Conservation (phyloP, 345 rosid genomes). For the Lepidium sativum region DNA sequence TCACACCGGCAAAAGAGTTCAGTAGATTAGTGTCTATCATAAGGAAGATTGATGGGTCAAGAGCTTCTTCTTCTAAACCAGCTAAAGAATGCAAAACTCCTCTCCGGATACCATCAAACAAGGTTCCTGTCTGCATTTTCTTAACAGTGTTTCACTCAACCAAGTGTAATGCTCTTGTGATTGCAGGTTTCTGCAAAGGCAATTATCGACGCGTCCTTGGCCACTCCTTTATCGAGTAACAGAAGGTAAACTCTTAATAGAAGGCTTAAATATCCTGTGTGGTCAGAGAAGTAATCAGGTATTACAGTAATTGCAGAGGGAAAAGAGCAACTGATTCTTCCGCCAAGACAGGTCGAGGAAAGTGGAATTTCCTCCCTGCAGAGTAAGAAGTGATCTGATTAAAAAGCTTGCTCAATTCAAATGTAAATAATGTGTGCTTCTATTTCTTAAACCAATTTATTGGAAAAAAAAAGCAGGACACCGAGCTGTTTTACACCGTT, state of each 20-base stretch:
- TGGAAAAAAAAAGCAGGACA: conserved; percentile 37
- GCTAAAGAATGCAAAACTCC: conserved; percentile 58
- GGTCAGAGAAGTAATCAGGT: conserved; percentile 15
- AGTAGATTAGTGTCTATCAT: conserved; percentile 51
- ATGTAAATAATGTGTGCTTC: conserved; percentile 31
- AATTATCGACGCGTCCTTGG: conserved; percentile 30
- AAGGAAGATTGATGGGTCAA: conserved; percentile 53
- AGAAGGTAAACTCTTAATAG: conserved; percentile 33
- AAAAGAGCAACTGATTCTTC: conserved; percentile 35
- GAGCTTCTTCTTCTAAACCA: conserved; percentile 32
- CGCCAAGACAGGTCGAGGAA: conserved; percentile 45
- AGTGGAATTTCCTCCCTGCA: conserved; percentile 63
- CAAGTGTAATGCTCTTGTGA: conserved; percentile 8
- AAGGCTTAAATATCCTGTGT: neutral
- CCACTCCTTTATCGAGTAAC: conserved; percentile 50
- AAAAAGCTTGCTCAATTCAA: conserved; percentile 23
- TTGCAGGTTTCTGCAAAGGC: conserved; percentile 36
- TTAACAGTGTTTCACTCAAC: neutral
- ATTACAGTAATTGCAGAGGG: conserved; percentile 38
- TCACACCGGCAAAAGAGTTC: conserved; percentile 65
- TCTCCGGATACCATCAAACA: conserved; percentile 44
- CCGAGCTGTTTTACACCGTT: conserved; percentile 64
- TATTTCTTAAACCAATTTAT: neutral
- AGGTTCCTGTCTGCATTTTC: conserved; percentile 28
- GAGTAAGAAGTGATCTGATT: conserved; percentile 42